Percentiles rank a stretch among this genome's conserved stretches.
Evolutionary conservation across 169 alveolate species (phyloP).

Genomic region (Cryptosporidium ryanae): DNA sequence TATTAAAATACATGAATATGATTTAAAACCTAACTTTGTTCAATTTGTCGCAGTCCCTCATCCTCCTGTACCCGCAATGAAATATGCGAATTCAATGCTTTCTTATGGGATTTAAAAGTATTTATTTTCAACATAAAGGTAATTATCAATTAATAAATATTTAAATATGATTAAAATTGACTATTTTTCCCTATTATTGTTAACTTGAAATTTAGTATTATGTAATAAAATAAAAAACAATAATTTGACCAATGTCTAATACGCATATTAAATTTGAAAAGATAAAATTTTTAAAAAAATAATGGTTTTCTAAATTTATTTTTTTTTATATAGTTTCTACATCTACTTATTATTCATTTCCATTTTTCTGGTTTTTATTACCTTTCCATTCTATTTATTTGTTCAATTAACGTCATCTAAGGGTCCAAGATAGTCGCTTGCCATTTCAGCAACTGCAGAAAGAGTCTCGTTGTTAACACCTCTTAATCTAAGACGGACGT

Average conservation of each 20-base stretch:
- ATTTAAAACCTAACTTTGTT: slow-evolving; percentile 89
- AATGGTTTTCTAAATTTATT: too few species aligned
- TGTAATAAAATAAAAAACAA: background rate
- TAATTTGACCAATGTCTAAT: too few species aligned
- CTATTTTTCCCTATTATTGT: background rate
- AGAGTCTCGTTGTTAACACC: slow-evolving; percentile 90
- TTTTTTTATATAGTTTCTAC: too few species aligned
- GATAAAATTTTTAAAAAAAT: too few species aligned
- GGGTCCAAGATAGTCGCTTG: slow-evolving; percentile 90
- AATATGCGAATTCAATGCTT: slow-evolving; percentile 89
- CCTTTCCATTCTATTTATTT: too few species aligned
- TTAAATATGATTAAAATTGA: background rate
- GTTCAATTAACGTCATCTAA: slow-evolving; percentile 76
- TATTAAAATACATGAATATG: slow-evolving; percentile 89
- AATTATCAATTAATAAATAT: background rate
- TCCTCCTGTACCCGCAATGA: slow-evolving; percentile 95
- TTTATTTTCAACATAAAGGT: background rate
- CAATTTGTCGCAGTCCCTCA: slow-evolving; percentile 93
- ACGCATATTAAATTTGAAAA: too few species aligned
- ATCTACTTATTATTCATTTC: too few species aligned
- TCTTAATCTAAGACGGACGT: slow-evolving; percentile 88
- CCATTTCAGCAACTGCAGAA: slow-evolving; percentile 91
- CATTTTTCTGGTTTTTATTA: too few species aligned
- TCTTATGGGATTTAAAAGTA: slow-evolving; percentile 76
- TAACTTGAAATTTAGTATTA: background rate